Conservation (phyloP, 2,329 filamentous ascomycete species). For the Calonectria honghensis region DNA sequence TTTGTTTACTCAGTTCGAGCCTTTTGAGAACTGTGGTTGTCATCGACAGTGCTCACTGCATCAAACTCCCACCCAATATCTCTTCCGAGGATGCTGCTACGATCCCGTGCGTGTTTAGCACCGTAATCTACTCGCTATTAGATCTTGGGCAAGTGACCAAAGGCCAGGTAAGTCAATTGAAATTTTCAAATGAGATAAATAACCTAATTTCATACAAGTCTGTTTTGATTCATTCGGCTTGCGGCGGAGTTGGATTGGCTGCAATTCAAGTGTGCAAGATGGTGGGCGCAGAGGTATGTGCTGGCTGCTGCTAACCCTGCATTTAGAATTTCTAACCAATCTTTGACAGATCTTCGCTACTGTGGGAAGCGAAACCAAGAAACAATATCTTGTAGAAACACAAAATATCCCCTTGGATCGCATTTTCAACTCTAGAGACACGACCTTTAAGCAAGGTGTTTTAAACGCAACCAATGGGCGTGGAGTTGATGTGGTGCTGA, state of each 20-base stretch:
- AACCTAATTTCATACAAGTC: conserved; percentile 31
- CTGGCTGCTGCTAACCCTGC: not conserved
- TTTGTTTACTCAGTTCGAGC: not conserved
- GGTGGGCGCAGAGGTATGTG: conserved; percentile 49
- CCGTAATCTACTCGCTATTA: not conserved
- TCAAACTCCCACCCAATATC: not conserved
- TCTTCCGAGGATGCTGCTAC: not conserved
- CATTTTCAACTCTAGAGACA: conserved; percentile 56
- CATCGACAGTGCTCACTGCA: not conserved
- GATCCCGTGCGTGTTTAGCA: not conserved
- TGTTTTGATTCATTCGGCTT: conserved; percentile 58
- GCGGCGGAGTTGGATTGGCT: conserved; percentile 57
- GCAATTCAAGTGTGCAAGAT: conserved; percentile 54
- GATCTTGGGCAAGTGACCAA: not conserved
- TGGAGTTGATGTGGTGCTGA: conserved; percentile 59
- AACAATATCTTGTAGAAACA: conserved; percentile 53
- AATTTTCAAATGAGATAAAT: not conserved
- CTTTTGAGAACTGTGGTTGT: not conserved
- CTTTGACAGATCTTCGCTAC: conserved; percentile 47
- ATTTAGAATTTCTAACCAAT: not conserved
- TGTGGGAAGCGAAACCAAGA: conserved; percentile 56
- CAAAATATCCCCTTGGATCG: conserved; percentile 23
- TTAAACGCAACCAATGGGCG: conserved; percentile 48
- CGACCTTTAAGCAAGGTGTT: conserved; percentile 52
- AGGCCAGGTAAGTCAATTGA: not conserved